Conservation (phyloP, 305 asterid species). For the Andrographis paniculata region DNA sequence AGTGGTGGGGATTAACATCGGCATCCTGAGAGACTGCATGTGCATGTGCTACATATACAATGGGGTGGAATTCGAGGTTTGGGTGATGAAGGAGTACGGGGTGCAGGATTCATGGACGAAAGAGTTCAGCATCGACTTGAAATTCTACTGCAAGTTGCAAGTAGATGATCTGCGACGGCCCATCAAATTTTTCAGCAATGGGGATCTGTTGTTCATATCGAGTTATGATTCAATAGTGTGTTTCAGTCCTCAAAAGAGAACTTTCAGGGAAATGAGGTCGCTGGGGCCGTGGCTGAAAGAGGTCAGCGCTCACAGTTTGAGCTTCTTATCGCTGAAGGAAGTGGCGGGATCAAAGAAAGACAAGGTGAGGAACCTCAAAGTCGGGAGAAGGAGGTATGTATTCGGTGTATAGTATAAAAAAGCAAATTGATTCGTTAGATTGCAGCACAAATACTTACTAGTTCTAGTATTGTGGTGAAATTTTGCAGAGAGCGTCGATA, state of each 20-base stretch:
- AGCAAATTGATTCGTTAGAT: background rate
- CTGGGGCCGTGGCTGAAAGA: slow-evolving; percentile 17
- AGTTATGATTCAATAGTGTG: slow-evolving; percentile 29
- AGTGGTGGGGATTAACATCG: slow-evolving; percentile 33
- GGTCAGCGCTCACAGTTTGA: slow-evolving; percentile 27
- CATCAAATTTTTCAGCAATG: slow-evolving; percentile 33
- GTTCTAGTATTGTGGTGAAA: background rate
- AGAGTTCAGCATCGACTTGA: slow-evolving; percentile 36
- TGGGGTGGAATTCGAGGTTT: slow-evolving; percentile 32
- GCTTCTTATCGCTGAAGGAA: slow-evolving; percentile 37
- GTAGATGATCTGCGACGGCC: slow-evolving; percentile 38
- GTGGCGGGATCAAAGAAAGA: slow-evolving; percentile 19
- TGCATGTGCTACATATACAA: slow-evolving; percentile 40
- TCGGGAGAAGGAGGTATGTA: slow-evolving; percentile 7
- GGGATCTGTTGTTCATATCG: slow-evolving; percentile 43
- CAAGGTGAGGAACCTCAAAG: slow-evolving; percentile 14
- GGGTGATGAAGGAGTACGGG: slow-evolving; percentile 53
- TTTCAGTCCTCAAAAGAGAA: slow-evolving; percentile 31
- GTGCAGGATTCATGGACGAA: slow-evolving; percentile 39
- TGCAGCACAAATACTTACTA: background rate
- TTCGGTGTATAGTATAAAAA: slow-evolving; percentile 15
- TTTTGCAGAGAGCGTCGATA: no score
- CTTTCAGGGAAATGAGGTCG: slow-evolving; percentile 35
- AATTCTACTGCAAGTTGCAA: slow-evolving; percentile 32
- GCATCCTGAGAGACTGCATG: slow-evolving; percentile 36